phyloP scores from a whole-genome alignment of 129 eudicot genomes.

The Ambrosia trifida region DNA sequence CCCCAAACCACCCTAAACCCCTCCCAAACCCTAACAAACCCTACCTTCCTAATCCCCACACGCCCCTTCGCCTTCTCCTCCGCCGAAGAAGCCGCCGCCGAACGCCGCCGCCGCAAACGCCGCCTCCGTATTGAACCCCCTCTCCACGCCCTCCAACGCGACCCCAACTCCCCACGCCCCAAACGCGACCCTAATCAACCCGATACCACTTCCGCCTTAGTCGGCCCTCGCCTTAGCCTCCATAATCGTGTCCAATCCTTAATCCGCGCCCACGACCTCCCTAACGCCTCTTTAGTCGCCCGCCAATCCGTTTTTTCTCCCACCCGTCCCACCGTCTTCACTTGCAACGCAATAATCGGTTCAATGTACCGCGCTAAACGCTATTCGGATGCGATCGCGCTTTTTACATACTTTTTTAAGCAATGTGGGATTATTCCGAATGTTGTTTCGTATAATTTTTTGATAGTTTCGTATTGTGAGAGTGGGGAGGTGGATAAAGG shows the following conservation, averaged over 20 bases:
- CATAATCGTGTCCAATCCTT: slow-evolving; percentile 94
- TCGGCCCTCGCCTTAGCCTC: slow-evolving; percentile 71
- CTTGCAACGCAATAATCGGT: slow-evolving; percentile 90
- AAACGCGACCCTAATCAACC: slow-evolving; percentile 65
- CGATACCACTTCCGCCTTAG: slow-evolving; percentile 67
- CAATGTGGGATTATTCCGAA: slow-evolving; percentile 73
- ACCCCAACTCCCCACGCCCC: slow-evolving; percentile 57
- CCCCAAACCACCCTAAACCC: slow-evolving; percentile 22
- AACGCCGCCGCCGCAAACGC: slow-evolving; percentile 89
- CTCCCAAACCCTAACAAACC: slow-evolving; percentile 15
- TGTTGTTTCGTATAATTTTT: slow-evolving; percentile 66
- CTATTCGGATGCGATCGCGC: slow-evolving; percentile 60
- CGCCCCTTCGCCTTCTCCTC: slow-evolving; percentile 73
- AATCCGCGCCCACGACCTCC: slow-evolving; percentile 78
- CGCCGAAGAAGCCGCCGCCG: slow-evolving; percentile 93
- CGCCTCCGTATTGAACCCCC: slow-evolving; percentile 96
- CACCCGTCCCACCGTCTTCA: slow-evolving; percentile 85
- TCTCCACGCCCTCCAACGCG: slow-evolving; percentile 74
- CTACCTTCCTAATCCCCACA: slow-evolving; percentile 28
- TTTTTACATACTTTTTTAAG: slow-evolving; percentile 68
- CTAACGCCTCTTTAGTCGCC: slow-evolving; percentile 64
- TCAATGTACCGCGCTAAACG: slow-evolving; percentile 79
- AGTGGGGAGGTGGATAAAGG: slow-evolving; percentile 61
- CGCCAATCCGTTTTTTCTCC: slow-evolving; percentile 71
- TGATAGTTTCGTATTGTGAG: slow-evolving; percentile 66